A percentile compares a stretch with the other conserved stretches of the same genome.
Evolutionary conservation across 805 yeast species (phyloP).

Genomic region (Ogataea paraovalis): DNA sequence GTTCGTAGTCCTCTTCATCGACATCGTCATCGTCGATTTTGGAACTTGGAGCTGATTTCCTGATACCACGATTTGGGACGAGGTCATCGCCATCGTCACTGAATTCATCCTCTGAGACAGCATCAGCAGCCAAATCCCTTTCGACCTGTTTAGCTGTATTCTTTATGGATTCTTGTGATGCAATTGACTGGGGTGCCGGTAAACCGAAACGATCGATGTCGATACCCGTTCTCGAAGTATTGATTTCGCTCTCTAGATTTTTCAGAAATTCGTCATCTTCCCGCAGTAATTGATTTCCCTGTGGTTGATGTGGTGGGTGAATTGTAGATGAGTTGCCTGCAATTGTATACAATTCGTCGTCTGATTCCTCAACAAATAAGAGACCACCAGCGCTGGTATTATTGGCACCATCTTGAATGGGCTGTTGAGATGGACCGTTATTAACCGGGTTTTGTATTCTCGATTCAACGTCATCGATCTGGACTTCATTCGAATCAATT

Average conservation of each 20-base stretch:
- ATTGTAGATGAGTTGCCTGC: background rate
- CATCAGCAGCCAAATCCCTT: no score
- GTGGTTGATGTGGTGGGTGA: conserved; percentile 7
- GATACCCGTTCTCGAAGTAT: background rate
- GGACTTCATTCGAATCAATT: no score
- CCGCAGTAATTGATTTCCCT: background rate
- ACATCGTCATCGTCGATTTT: conserved; percentile 16
- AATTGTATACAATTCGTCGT: conserved; percentile 18
- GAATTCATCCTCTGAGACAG: conserved; percentile 3
- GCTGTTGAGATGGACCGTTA: no score
- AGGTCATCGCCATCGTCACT: conserved; percentile 11
- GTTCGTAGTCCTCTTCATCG: conserved; percentile 18
- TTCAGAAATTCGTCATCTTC: background rate
- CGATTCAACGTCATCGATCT: background rate
- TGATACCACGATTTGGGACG: background rate
- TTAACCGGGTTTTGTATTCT: no score
- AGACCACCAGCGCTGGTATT: conserved; percentile 10
- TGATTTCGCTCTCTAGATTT: background rate
- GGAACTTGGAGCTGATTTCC: background rate
- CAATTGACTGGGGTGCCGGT: background rate
- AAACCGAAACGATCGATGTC: background rate
- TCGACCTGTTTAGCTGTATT: no score
- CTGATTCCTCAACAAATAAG: conserved; percentile 7
- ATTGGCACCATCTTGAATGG: no score
- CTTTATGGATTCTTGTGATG: no score